phyloP scores from a whole-genome alignment of 805 yeast species.

The Candida taoyuanica region DNA sequence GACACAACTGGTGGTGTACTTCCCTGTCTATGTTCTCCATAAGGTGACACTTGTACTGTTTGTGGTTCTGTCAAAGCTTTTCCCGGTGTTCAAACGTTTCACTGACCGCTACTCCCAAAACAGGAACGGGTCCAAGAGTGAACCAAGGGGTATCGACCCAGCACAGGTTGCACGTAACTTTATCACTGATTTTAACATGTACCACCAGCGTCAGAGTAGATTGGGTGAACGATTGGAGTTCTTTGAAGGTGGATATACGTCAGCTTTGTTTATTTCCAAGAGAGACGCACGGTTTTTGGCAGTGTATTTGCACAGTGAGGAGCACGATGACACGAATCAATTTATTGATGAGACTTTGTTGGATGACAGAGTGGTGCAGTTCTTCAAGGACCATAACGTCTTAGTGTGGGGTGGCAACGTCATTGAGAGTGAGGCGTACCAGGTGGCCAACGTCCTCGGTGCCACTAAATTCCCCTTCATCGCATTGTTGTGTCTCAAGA shows the following conservation, averaged over 20 bases:
- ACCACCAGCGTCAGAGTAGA: constrained; percentile 22
- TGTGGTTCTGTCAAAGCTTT: constrained; percentile 26
- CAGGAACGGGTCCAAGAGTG: constrained; percentile 32
- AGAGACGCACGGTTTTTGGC: constrained; percentile 66
- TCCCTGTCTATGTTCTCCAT: constrained; percentile 31
- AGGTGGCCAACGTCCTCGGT: constrained; percentile 69
- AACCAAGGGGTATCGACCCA: constrained; percentile 42
- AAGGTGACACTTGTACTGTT: constrained; percentile 27
- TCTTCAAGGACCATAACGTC: constrained; percentile 46
- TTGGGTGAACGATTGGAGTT: constrained; percentile 29
- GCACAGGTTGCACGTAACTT: constrained; percentile 49
- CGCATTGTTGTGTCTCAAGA: constrained; percentile 67
- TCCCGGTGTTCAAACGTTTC: constrained; percentile 35
- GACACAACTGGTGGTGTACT: constrained; percentile 28
- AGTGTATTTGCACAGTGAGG: constrained; percentile 67
- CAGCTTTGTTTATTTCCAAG: constrained; percentile 68
- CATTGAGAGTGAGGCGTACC: constrained; percentile 76
- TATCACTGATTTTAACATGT: constrained; percentile 48
- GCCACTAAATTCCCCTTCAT: constrained; percentile 77
- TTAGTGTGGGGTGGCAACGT: constrained; percentile 87
- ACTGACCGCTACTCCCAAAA: constrained; percentile 34
- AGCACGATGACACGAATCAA: constrained; percentile 55
- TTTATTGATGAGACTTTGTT: constrained; percentile 54
- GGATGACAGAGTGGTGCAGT: constrained; percentile 43
- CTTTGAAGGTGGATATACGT: constrained; percentile 73